Evolutionary conservation across 371 early-diverging fungal species (phyloP).

Genomic region (Saksenaea vasiformis): DNA sequence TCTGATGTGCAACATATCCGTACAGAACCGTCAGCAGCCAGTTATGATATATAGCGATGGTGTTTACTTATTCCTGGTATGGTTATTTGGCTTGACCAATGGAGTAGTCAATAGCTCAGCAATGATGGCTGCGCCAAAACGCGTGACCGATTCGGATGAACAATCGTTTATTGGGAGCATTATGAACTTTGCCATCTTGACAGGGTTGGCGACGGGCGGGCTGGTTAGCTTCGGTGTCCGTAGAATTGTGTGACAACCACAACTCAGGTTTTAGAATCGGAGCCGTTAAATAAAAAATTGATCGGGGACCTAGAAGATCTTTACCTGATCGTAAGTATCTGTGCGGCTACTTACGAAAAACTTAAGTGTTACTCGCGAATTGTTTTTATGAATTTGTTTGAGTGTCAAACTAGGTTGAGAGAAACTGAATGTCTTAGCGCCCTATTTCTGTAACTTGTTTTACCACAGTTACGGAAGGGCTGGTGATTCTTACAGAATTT

Average conservation of each 20-base stretch:
- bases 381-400: conserved; percentile 30
- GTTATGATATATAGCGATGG: conserved; percentile 49
- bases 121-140: conserved; percentile 61
- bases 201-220: conserved; percentile 59
- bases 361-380: conserved; percentile 38
- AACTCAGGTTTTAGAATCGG: neutral
- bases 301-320: neutral
- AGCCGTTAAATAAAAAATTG: neutral
- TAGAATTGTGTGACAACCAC: conserved; percentile 21
- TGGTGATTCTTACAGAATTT: conserved; percentile 22
- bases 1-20: conserved; percentile 53
- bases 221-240: conserved; percentile 43
- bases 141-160: conserved; percentile 15
- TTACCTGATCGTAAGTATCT: neutral
- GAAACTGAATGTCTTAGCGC: conserved; percentile 28
- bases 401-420: conserved; percentile 36
- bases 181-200: conserved; percentile 52
- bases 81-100: conserved; percentile 52
- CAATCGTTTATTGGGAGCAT: conserved; percentile 53
- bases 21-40: conserved; percentile 35
- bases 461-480: conserved; percentile 20
- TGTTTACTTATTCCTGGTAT: conserved; percentile 45
- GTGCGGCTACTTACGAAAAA: conserved; percentile 12
- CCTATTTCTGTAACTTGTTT: conserved; percentile 18
- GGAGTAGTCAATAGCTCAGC: conserved; percentile 55